Evolutionary conservation across 257 asterid genomes (phyloP), one percentile per base, ranked within the genome.

Genomic region (Scutellaria galericulata): DNA sequence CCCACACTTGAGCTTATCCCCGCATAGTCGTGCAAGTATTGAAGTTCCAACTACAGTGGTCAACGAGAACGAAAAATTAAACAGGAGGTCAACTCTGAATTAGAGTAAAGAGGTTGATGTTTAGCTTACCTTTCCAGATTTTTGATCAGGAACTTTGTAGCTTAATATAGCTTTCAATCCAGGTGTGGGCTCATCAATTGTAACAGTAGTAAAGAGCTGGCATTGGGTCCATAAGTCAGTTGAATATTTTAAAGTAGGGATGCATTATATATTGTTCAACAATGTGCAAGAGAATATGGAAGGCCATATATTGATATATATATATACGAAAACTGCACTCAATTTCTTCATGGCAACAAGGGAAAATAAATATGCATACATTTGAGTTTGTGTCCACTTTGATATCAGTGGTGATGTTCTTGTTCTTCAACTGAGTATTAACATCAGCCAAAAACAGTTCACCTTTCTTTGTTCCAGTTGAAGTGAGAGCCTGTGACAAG

Each of bases 311-410:
- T n/a, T n/a, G n/a, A n/a, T n/a, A n/a, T n/a, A n/a, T 40, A 47
- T 24, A 24, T 24, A 18, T 54, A 18, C 20, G 31, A 24, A 66
- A 56, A 55, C 9, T 35, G 51, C 53, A 65, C 48, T 12, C 55
- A 2, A 35, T 6, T 24, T 64, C 40, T 15, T 64, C 10, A 18
- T 5, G 39, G 37, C 64, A 14, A 57, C 61, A 40, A 41, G 64
- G 20, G 62, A 6, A 47, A 47, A 35, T 6, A 59, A 18, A 0
- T 12, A 51, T 39, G 55, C 77, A 10, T 77, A 87, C 92, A 20
- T 87, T 87, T 66, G 93, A 83, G 79, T 67, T 51, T 5, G 90
- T 85, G 79, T 87, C 93, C 50, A 87, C 93, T 85, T 81, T 87
- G 50, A 87, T 66, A 65, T 85, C 93, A 47, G 90, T 85, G 47